Conservation (phyloP, 2,329 filamentous ascomycete genomes). For the Hansfordia pulvinata region DNA sequence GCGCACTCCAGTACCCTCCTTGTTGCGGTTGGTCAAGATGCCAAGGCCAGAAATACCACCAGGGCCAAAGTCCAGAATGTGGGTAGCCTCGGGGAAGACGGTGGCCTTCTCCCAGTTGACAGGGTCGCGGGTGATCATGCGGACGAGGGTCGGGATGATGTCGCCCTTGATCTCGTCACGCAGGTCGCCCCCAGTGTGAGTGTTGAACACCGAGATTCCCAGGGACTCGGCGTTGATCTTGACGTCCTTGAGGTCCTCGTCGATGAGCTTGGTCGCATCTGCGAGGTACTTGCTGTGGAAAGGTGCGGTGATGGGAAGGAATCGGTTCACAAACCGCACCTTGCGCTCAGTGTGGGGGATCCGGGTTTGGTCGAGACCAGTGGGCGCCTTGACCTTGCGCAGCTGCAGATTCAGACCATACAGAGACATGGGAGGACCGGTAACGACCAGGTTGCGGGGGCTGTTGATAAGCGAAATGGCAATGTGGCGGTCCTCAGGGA, state of each 20-base stretch:
- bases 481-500: constrained; percentile 86
- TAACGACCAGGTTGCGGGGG: constrained; percentile 91
- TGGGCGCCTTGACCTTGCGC: constrained; percentile 93
- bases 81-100: constrained; percentile 77
- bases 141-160: constrained; percentile 73
- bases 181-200: constrained; percentile 76
- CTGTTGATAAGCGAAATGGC: constrained; percentile 94
- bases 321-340: constrained; percentile 90
- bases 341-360: constrained; percentile 94
- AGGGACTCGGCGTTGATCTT: constrained; percentile 60
- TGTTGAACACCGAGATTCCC: constrained; percentile 80
- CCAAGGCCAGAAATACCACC: constrained; percentile 94
- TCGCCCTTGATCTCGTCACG: constrained; percentile 57
- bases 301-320: constrained; percentile 91
- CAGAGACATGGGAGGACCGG: constrained; percentile 86
- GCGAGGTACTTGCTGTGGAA: constrained; percentile 94
- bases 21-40: constrained; percentile 94
- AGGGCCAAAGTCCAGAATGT: constrained; percentile 92
- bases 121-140: constrained; percentile 86
- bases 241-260: constrained; percentile 76
- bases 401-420: constrained; percentile 93
- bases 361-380: constrained; percentile 90
- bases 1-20: constrained; percentile 93
- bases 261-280: constrained; percentile 69
- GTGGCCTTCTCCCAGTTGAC: constrained; percentile 97